These are phyloP conservation scores for Mycena vulgaris DNA, from an alignment of 768 basidiomycete genomes.

Conservation along the genomic window DNA sequence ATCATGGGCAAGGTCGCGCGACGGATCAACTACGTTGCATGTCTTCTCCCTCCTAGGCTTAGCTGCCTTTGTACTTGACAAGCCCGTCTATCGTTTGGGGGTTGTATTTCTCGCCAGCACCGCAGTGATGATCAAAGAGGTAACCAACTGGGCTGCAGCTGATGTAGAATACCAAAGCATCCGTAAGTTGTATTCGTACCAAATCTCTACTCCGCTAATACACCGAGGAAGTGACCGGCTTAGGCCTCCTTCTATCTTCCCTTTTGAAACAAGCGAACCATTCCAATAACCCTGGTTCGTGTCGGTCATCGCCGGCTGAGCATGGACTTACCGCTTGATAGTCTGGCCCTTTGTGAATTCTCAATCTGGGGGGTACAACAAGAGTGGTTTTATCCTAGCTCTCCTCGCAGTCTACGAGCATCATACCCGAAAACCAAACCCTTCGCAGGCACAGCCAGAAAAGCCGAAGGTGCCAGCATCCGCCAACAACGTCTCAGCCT, in stretches of 20 bases:
- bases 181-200: conserved; percentile 52
- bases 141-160: conserved; percentile 67
- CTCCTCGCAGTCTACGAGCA: conserved; percentile 72
- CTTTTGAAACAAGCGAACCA: conserved; percentile 85
- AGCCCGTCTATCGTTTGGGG: conserved; percentile 68
- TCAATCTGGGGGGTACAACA: conserved; percentile 79
- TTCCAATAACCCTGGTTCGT: conserved; percentile 84
- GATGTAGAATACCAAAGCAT: conserved; percentile 64
- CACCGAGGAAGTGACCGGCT: conserved; percentile 65
- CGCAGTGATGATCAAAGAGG: conserved; percentile 63
- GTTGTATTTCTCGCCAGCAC: conserved; percentile 71
- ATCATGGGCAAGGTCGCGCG: conserved; percentile 61
- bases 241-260: conserved; percentile 78
- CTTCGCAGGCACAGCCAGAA: conserved; percentile 27
- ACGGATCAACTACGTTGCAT: conserved; percentile 66
- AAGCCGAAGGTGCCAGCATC: conserved; percentile 2
- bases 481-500: neutral
- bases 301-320: neutral
- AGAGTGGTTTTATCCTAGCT: conserved; percentile 72
- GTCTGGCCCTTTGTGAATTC: conserved; percentile 87
- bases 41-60: conserved; percentile 66
- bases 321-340: conserved; percentile 44
- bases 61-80: conserved; percentile 65
- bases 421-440: conserved; percentile 56
- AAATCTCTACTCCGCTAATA: neutral